phyloP scores from a whole-genome alignment of 305 asterid genomes.

The Coffea humblotiana region DNA sequence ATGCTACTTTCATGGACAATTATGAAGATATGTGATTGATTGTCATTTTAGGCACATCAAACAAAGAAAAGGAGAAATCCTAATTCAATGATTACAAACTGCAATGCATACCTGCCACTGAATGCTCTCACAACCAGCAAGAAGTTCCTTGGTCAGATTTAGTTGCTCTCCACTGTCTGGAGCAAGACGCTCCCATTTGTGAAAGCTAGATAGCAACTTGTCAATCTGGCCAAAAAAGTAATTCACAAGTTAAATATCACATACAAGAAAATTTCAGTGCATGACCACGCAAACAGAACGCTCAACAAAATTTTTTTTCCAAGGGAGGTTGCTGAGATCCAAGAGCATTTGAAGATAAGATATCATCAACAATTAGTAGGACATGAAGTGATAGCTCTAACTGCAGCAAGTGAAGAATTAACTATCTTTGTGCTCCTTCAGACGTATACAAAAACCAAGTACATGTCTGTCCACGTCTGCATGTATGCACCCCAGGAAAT shows the following conservation, averaged over 20 bases:
- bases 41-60: not conserved
- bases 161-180: conserved; percentile 57
- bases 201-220: conserved; percentile 70
- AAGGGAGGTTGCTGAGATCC: not conserved
- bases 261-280: not conserved
- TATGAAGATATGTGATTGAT: not conserved
- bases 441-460: no score
- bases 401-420: not conserved
- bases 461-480: not conserved
- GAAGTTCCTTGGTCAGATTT: conserved; percentile 68
- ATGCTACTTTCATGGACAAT: conserved; percentile 1
- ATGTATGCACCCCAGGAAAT: not conserved
- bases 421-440: not conserved
- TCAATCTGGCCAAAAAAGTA: conserved; percentile 61
- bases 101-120: conserved; percentile 85
- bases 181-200: conserved; percentile 78
- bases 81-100: conserved; percentile 2
- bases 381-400: not conserved
- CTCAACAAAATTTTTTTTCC: not conserved
- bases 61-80: conserved; percentile 1
- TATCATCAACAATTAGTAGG: not conserved
- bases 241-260: conserved; percentile 2
- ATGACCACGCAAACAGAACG: not conserved
- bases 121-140: conserved; percentile 79
- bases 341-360: not conserved